Evolutionary conservation across 2,329 filamentous ascomycete genomes (phyloP), one percentile per base, ranked within the genome.

Genomic region (Phialemonium atrogriseum): DNA sequence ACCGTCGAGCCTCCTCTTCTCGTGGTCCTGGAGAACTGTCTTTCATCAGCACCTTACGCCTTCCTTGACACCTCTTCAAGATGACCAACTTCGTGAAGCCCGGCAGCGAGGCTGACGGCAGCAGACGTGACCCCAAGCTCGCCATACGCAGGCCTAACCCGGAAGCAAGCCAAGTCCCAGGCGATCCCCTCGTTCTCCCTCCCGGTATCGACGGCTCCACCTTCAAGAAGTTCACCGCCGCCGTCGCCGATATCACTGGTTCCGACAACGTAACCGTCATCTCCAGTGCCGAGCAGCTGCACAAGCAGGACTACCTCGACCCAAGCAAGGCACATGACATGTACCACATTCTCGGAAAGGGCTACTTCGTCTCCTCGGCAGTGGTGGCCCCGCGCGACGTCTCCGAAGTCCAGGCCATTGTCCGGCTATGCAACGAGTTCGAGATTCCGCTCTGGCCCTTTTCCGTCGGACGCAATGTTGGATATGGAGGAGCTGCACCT

Each of bases 401-500:
- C 5, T 8, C 49, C 24, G 60, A 68, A 28, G 62, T 66, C 3
- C 64, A 66, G 44, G 48, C 42, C 7, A 48, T 67, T 14, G 53
- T 66, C 26, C 49, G 47, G 27, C 51, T 58, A 37, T 55, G 54
- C 30, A 68, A 67, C 39, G 47, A 62, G 27, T 56, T 54, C 37
- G 38, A 50, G 5, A 57, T 65, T 4, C 62, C 64, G 1, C 43
- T 66, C 19, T 67, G 58, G 48, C 61, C 62, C 4, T 59, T 64
- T 39, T 60, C 54, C 3, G 57, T 64, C 34, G 62, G 64, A 4
- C 47, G 62, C 17, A 66, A 68, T 32, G 49, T 66, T 2, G 70
- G 67, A n/a, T 71, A 73, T 35, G 69, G 70, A 16, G 69, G 68
- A n/a, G 64, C 65, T 10, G 68, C 67, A 0, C 68, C 68, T 0